A percentile compares a stretch with the other conserved stretches of the same genome.
Evolutionary conservation across 352 stramenopile species (phyloP).

Genomic region (Pythium folliculosum): DNA sequence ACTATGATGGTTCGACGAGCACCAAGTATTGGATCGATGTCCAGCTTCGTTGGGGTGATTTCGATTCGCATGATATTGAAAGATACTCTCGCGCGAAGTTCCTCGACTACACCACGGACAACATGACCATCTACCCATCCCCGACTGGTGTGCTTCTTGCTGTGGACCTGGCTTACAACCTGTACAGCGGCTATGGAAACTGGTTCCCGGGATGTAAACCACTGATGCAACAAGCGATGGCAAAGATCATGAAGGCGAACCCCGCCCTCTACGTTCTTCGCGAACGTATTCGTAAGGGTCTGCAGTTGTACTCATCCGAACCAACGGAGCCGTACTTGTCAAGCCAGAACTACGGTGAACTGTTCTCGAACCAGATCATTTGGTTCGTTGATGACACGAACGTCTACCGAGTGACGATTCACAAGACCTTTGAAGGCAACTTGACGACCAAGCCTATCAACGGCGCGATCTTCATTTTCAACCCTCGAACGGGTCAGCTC

Average conservation of each 20-base stretch:
- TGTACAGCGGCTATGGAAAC: constrained; percentile 99
- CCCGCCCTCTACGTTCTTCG: constrained; percentile 99
- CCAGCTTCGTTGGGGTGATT: constrained; percentile 99
- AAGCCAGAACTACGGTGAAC: constrained; percentile 99
- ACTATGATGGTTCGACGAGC: constrained; percentile 94
- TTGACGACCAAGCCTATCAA: constrained; percentile 99
- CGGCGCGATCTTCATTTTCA: constrained; percentile 99
- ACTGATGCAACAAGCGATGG: constrained; percentile 99
- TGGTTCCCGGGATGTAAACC: constrained; percentile 99
- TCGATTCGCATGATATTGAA: constrained; percentile 99
- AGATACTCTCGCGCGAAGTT: constrained; percentile 99
- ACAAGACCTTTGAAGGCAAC: constrained; percentile 99
- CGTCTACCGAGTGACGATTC: constrained; percentile 98
- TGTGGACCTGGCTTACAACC: constrained; percentile 99
- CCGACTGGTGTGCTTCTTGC: constrained; percentile 97
- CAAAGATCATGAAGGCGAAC: constrained; percentile 99
- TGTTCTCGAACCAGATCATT: constrained; percentile 99
- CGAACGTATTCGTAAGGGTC: constrained; percentile 99
- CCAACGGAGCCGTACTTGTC: constrained; percentile 99
- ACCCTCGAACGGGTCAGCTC: constrained; percentile 98
- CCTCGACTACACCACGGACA: constrained; percentile 99
- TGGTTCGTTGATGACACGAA: constrained; percentile 99
- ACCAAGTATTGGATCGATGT: constrained; percentile 99
- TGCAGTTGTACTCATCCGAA: constrained; percentile 99
- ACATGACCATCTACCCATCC: constrained; percentile 99